phyloP scores from a whole-genome alignment of 1,139 yeast genomes.

The Diutina sp. region DNA sequence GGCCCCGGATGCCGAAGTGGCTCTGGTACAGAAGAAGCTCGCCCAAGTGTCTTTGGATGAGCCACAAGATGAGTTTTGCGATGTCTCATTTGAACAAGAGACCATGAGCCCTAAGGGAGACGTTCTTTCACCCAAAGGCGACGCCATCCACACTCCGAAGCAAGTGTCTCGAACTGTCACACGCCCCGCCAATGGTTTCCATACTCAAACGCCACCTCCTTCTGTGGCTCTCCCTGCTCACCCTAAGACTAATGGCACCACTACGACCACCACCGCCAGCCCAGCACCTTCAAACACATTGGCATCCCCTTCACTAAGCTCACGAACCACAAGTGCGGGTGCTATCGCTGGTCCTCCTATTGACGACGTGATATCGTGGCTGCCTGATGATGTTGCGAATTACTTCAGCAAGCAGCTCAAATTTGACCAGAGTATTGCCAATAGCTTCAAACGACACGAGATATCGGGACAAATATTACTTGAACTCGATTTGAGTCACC shows the following conservation, averaged over 20 bases:
- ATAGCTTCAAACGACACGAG: conserved; percentile 75
- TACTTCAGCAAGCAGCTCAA: conserved; percentile 59
- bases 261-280: neutral
- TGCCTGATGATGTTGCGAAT: conserved; percentile 72
- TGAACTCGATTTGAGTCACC: conserved; percentile 72
- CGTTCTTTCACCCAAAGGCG: neutral
- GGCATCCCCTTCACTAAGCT: neutral
- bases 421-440: conserved; percentile 60
- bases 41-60: neutral
- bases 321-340: neutral
- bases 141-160: neutral
- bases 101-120: neutral
- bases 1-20: neutral
- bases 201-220: neutral
- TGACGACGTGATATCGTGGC: conserved; percentile 38
- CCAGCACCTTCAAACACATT: neutral
- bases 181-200: neutral
- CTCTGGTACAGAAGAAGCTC: neutral
- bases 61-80: neutral
- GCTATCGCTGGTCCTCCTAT: neutral
- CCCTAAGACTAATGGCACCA: neutral
- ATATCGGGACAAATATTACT: conserved; percentile 77
- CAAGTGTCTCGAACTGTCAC: neutral
- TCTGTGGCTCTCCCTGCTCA: neutral
- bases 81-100: neutral